Conservation (phyloP, 306 rosid species). For the Vigna angularis region DNA sequence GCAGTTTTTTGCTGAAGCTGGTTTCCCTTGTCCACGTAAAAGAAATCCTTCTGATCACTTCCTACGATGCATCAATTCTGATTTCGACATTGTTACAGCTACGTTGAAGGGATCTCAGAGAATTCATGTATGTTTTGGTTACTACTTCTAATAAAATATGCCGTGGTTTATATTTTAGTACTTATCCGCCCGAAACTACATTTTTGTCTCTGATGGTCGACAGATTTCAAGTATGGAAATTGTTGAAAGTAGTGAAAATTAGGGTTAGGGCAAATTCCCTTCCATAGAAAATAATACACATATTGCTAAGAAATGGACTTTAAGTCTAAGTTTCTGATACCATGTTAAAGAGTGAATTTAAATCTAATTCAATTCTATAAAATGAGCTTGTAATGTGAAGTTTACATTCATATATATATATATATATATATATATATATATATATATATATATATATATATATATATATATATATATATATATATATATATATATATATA, state of each 20-base stretch:
- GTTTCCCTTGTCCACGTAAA: conserved; percentile 83
- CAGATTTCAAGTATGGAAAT: not conserved
- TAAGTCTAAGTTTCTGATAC: too few species aligned
- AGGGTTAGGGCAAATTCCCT: too few species aligned
- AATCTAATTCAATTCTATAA: too few species aligned
- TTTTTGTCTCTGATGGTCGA: not conserved
- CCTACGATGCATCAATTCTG: conserved; percentile 84
- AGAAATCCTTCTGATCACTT: conserved; percentile 92
- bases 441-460: too few species aligned
- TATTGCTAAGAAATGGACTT: too few species aligned
- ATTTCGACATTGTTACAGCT: conserved; percentile 78
- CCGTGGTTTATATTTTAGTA: not conserved
- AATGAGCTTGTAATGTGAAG: accelerated
- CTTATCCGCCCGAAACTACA: not conserved
- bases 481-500: too few species aligned
- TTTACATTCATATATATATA: too few species aligned
- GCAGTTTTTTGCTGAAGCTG: conserved; percentile 87
- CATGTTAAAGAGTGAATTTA: too few species aligned
- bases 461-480: too few species aligned
- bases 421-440: too few species aligned
- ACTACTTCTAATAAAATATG: conserved; percentile 14
- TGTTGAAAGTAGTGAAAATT: too few species aligned
- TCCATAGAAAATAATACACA: too few species aligned
- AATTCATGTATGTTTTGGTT: conserved; percentile 59
- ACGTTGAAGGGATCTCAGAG: conserved; percentile 85